Conservation (phyloP, 83 land plant genomes). For the Isoetes engelmannii region DNA sequence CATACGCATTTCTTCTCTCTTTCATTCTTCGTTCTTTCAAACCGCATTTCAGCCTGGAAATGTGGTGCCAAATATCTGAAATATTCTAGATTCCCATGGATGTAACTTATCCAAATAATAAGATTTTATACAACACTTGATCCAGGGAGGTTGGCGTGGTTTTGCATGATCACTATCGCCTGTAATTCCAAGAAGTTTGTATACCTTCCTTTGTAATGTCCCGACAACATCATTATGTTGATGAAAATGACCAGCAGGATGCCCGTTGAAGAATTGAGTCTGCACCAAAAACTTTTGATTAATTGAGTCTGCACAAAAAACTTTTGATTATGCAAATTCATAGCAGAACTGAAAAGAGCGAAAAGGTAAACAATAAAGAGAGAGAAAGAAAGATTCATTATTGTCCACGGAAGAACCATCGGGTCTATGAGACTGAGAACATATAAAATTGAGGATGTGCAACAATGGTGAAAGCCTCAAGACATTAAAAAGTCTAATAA, state of each 20-base stretch:
- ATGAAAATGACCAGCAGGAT: slow-evolving; percentile 30
- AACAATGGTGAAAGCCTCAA: too few species aligned
- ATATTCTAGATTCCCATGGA: slow-evolving; percentile 43
- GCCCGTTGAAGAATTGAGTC: slow-evolving; percentile 53
- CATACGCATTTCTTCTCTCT: too few species aligned
- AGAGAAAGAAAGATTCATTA: neutral
- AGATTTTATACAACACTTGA: slow-evolving; percentile 48
- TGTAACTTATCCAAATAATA: slow-evolving; percentile 48
- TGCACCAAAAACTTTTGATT: slow-evolving; percentile 6
- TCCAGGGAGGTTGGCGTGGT: slow-evolving; percentile 67
- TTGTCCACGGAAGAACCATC: too few species aligned
- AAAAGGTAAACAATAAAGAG: neutral
- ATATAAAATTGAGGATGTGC: too few species aligned
- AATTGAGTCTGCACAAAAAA: slow-evolving; percentile 33
- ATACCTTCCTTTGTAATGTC: slow-evolving; percentile 39
- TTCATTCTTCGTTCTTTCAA: neutral
- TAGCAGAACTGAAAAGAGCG: neutral
- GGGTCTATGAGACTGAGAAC: too few species aligned
- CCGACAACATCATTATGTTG: slow-evolving; percentile 18
- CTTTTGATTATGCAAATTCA: neutral
- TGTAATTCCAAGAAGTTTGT: slow-evolving; percentile 45
- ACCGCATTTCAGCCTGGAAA: slow-evolving; percentile 19
- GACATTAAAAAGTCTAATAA: too few species aligned
- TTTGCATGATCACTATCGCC: slow-evolving; percentile 16
- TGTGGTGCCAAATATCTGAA: slow-evolving; percentile 46